Conservation (phyloP, 2,329 filamentous ascomycete species). For the Podosphaera xanthii region DNA sequence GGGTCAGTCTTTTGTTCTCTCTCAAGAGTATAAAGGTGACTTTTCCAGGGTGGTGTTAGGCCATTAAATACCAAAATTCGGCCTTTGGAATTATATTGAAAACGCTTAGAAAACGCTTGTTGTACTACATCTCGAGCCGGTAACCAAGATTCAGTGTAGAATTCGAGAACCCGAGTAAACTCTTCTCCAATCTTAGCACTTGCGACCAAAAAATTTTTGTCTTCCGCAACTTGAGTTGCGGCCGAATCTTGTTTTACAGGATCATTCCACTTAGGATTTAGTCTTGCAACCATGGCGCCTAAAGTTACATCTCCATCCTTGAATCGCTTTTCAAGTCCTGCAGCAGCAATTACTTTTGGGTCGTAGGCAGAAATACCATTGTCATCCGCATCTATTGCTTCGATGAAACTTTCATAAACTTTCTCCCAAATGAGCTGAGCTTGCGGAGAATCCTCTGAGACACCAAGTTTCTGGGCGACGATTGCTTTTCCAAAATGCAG, state of each 20-base stretch:
- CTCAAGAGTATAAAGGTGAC: conserved; percentile 82
- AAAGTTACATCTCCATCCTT: conserved; percentile 64
- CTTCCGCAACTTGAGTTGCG: conserved; percentile 50
- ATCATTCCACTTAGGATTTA: conserved; percentile 69
- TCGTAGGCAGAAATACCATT: conserved; percentile 81
- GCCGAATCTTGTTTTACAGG: conserved; percentile 26
- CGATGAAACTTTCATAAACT: conserved; percentile 80
- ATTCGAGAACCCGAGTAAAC: conserved; percentile 61
- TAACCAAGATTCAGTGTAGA: conserved; percentile 58
- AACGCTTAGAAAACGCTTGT: conserved; percentile 47
- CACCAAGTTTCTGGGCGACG: conserved; percentile 43
- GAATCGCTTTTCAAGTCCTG: conserved; percentile 63
- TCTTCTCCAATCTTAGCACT: conserved; percentile 72
- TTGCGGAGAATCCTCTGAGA: conserved; percentile 37
- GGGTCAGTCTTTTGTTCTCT: conserved; percentile 26
- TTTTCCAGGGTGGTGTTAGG: conserved; percentile 79
- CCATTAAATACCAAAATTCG: conserved; percentile 59
- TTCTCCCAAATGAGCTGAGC: conserved; percentile 63
- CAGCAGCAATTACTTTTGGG: conserved; percentile 39
- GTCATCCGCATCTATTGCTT: conserved; percentile 93
- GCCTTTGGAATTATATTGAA: conserved; percentile 46
- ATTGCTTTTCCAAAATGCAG: conserved; percentile 82
- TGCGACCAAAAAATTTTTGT: conserved; percentile 55
- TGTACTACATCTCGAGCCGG: conserved; percentile 65
- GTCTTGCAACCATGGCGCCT: conserved; percentile 56